Percentiles rank a stretch among this genome's conserved stretches.
These are phyloP conservation scores for Leishmania arabica DNA, from an alignment of 208 protist species.

Conservation along the genomic window DNA sequence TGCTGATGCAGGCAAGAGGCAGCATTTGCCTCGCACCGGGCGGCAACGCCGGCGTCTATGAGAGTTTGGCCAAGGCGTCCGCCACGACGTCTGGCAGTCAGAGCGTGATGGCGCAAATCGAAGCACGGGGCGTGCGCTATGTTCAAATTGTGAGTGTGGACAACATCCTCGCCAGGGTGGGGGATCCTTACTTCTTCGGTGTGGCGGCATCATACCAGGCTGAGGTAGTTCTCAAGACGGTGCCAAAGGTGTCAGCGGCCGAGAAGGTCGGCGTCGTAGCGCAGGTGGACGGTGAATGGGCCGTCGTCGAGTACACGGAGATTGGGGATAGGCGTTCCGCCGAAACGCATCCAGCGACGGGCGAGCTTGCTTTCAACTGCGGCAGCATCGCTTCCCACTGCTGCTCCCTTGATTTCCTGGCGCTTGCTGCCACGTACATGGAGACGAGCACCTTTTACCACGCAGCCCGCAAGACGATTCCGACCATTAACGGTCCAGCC, in stretches of 20 bases:
- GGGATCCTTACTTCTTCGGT: conserved; percentile 96
- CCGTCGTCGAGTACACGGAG: conserved; percentile 98
- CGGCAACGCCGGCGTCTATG: conserved; percentile 97
- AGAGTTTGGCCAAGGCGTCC: conserved; percentile 33
- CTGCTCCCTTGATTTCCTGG: conserved; percentile 87
- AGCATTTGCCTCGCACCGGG: conserved; percentile 91
- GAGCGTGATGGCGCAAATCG: conserved; percentile 83
- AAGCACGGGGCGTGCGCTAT: conserved; percentile 84
- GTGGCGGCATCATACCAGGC: conserved; percentile 53
- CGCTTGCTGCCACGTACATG: conserved; percentile 54
- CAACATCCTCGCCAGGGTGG: conserved; percentile 96
- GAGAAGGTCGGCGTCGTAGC: conserved; percentile 98
- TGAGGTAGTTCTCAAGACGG: conserved; percentile 94
- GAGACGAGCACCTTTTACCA: conserved; percentile 81
- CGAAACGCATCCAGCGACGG: conserved; percentile 53
- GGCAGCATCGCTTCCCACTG: conserved; percentile 98
- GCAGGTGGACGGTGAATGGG: conserved; percentile 66
- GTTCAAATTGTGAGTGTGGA: conserved; percentile 97
- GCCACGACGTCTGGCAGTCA: neutral
- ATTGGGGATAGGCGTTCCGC: conserved; percentile 81
- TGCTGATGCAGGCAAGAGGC: conserved; percentile 84
- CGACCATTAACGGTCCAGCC: conserved; percentile 48
- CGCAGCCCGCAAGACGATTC: conserved; percentile 96
- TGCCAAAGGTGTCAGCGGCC: conserved; percentile 75
- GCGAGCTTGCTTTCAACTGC: conserved; percentile 91